phyloP scores from a whole-genome alignment of 495 filamentous ascomycete genomes.

The Ascobolus immersus region DNA sequence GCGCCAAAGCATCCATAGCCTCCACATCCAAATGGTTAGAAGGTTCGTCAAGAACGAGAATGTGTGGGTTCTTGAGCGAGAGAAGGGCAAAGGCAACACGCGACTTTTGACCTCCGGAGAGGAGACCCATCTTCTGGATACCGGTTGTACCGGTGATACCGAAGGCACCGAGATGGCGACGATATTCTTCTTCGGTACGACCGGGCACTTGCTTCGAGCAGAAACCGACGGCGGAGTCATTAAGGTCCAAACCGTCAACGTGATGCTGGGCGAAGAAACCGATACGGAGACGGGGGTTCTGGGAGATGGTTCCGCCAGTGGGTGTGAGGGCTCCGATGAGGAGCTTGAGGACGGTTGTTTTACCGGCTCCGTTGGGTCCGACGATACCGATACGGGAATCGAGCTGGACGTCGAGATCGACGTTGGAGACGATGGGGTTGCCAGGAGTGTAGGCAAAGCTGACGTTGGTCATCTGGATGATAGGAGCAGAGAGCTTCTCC shows the following conservation, averaged over 20 bases:
- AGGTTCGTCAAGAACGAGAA: slow-evolving; percentile 92
- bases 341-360: slow-evolving; percentile 86
- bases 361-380: slow-evolving; percentile 93
- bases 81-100: slow-evolving; percentile 92
- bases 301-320: slow-evolving; percentile 55
- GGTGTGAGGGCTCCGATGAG: slow-evolving; percentile 66
- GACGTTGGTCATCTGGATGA: slow-evolving; percentile 88
- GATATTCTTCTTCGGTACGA: slow-evolving; percentile 86
- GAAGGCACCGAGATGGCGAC: slow-evolving; percentile 82
- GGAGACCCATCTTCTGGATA: slow-evolving; percentile 77
- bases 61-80: slow-evolving; percentile 78
- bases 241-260: slow-evolving; percentile 86
- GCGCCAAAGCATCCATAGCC: slow-evolving; percentile 85
- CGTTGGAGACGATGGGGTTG: slow-evolving; percentile 53
- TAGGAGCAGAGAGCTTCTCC: slow-evolving; percentile 88
- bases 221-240: slow-evolving; percentile 66
- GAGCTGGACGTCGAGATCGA: slow-evolving; percentile 90
- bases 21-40: slow-evolving; percentile 98
- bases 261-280: slow-evolving; percentile 98
- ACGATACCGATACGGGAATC: slow-evolving; percentile 97
- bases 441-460: slow-evolving; percentile 71
- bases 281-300: slow-evolving; percentile 63
- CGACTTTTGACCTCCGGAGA: slow-evolving; percentile 96
- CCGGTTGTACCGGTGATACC: slow-evolving; percentile 96
- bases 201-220: slow-evolving; percentile 84